Evolutionary conservation across 75 land plant genomes (phyloP).

Genomic region (Isoetes taiwanensis): DNA sequence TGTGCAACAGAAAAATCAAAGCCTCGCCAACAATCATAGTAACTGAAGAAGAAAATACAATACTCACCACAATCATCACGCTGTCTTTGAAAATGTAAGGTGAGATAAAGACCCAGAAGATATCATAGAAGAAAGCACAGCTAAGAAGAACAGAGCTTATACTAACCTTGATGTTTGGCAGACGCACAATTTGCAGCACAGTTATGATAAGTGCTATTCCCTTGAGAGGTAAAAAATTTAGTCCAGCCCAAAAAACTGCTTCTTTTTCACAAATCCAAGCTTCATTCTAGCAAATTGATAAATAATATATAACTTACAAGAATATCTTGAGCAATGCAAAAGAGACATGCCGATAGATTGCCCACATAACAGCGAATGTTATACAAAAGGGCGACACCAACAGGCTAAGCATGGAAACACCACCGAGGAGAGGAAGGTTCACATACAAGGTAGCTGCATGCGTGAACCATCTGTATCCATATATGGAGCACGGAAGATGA

Average conservation of each 20-base stretch:
- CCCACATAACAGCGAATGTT: conserved; percentile 85
- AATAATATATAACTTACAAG: conserved; percentile 42
- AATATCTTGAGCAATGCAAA: conserved; percentile 96
- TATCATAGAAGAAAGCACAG: conserved; percentile 88
- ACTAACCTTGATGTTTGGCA: conserved; percentile 88
- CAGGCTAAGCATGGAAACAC: conserved; percentile 55
- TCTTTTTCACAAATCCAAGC: neutral
- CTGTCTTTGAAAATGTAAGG: conserved; percentile 63
- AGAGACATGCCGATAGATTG: conserved; percentile 44
- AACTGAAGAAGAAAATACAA: no score
- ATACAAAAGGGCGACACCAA: conserved; percentile 79
- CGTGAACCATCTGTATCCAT: conserved; percentile 68
- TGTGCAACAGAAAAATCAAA: conserved; percentile 92
- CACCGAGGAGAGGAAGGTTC: conserved; percentile 71
- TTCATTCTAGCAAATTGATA: neutral
- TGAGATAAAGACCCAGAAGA: conserved; percentile 93
- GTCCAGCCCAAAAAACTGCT: neutral
- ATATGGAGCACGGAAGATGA: neutral
- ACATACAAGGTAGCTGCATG: conserved; percentile 45
- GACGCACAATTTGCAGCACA: conserved; percentile 85
- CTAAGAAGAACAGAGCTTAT: conserved; percentile 45
- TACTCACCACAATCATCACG: conserved; percentile 93
- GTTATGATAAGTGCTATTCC: conserved; percentile 56
- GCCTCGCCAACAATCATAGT: no score
- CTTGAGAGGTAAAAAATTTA: conserved; percentile 4